Percentiles rank a stretch among this genome's conserved stretches.
These are phyloP conservation scores for Citrus hindsii DNA, from an alignment of 345 rosid genomes.

Conservation along the genomic window DNA sequence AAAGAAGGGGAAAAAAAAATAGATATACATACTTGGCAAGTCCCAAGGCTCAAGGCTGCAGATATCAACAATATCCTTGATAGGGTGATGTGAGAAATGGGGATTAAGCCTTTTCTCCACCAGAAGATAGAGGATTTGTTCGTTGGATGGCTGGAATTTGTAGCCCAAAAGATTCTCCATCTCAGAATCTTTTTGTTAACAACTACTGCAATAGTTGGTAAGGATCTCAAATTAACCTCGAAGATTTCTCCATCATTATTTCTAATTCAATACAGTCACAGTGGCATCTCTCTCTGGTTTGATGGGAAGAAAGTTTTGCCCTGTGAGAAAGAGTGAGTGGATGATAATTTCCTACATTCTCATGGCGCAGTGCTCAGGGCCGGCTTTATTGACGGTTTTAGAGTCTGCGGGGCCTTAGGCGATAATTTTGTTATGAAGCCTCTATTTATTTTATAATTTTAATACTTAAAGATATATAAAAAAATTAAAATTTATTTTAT, in stretches of 20 bases:
- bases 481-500: no score
- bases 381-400: no score
- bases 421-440: no score
- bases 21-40: constrained; percentile 27
- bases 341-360: neutral
- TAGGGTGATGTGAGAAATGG: neutral
- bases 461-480: no score
- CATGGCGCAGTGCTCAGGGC: neutral
- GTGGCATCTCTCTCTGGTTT: neutral
- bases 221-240: neutral
- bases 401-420: no score
- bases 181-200: no score
- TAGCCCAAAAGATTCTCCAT: no score
- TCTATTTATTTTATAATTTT: no score
- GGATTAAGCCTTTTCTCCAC: constrained; percentile 7
- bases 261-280: no score
- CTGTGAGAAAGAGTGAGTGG: neutral
- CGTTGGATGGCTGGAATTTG: constrained; percentile 23
- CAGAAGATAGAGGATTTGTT: constrained; percentile 18
- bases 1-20: no score
- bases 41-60: constrained; percentile 22
- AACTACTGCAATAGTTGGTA: no score
- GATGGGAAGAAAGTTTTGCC: neutral
- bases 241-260: neutral
- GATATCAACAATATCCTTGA: constrained; percentile 9